Evolutionary conservation across 768 basidiomycete genomes (phyloP).

Genomic region (Tricholoma sp.): DNA sequence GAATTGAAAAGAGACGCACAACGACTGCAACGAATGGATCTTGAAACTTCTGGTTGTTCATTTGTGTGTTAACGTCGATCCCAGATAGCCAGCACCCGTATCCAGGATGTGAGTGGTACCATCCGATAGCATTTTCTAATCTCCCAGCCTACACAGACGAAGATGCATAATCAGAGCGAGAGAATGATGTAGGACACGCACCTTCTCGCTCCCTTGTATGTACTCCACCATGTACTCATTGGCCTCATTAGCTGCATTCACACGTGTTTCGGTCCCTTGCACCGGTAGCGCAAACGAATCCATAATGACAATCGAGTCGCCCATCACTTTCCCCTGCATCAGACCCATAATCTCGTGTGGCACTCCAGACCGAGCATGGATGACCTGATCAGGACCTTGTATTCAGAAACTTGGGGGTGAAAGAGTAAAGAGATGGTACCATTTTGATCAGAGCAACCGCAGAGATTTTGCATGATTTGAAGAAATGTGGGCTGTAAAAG

Average conservation of each 20-base stretch:
- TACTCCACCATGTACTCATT: conserved; percentile 99
- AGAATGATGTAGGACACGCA: conserved; percentile 19
- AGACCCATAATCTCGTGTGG: conserved; percentile 99
- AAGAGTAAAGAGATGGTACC: conserved; percentile 32
- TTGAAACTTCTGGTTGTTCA: conserved; percentile 90
- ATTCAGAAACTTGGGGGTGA: not conserved
- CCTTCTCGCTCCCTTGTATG: conserved; percentile 75
- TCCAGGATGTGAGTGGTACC: conserved; percentile 98
- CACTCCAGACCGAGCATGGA: conserved; percentile 95
- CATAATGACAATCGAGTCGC: conserved; percentile 77
- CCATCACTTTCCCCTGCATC: conserved; percentile 94
- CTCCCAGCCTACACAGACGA: conserved; percentile 58
- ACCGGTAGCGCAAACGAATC: conserved; percentile 97
- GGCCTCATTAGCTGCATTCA: conserved; percentile 93
- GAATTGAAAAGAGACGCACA: conserved; percentile 41
- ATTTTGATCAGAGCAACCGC: conserved; percentile 96
- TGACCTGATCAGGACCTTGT: conserved; percentile 54
- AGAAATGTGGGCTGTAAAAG: conserved; percentile 61
- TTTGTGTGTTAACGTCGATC: conserved; percentile 96
- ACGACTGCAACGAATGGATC: conserved; percentile 98
- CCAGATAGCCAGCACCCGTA: conserved; percentile 99
- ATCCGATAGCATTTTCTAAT: conserved; percentile 86
- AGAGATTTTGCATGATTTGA: conserved; percentile 91
- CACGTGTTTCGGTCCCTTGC: conserved; percentile 96
- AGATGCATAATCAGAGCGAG: not conserved